Evolutionary conservation across 208 protist genomes (phyloP).

Genomic region (Crithidia fasciculata): DNA sequence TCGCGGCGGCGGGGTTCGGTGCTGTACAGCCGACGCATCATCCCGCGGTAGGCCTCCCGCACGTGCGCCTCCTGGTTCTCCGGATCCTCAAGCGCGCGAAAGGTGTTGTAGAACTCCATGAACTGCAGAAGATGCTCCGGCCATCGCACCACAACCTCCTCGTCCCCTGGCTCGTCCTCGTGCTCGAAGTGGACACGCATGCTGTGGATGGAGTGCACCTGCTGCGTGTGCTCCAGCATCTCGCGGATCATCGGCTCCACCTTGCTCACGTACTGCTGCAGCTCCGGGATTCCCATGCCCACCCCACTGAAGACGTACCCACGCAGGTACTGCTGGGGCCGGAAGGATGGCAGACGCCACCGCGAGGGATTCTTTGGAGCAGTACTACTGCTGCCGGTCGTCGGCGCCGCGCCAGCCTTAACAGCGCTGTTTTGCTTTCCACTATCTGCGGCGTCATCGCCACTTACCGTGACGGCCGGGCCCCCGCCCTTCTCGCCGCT

Average conservation of each 20-base stretch:
- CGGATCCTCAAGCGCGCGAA: constrained; percentile 68
- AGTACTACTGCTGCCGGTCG: neutral
- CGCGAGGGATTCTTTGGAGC: constrained; percentile 14
- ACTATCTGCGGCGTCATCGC: neutral
- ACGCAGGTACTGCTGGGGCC: constrained; percentile 78
- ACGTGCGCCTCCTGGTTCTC: constrained; percentile 62
- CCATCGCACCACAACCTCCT: constrained; percentile 78
- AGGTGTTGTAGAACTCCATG: constrained; percentile 88
- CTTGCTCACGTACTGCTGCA: constrained; percentile 88
- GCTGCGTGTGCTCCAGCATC: constrained; percentile 88
- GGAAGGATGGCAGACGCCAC: constrained; percentile 68
- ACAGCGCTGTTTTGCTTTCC: neutral
- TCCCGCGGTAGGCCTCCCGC: constrained; percentile 59
- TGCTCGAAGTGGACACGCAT: constrained; percentile 72
- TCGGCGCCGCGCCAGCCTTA: neutral
- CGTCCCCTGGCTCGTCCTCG: constrained; percentile 54
- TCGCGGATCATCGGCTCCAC: constrained; percentile 88
- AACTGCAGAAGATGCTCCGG: constrained; percentile 89
- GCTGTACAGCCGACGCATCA: constrained; percentile 67
- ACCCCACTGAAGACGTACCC: constrained; percentile 72
- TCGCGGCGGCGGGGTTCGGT: constrained; percentile 54
- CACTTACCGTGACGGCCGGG: neutral
- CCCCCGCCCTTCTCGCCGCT: no score
- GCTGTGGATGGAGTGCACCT: constrained; percentile 83
- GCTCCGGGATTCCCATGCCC: constrained; percentile 79